A percentile compares a stretch with the other conserved stretches of the same genome.
These are phyloP conservation scores for Stagonosporopsis tanaceti DNA, from an alignment of 2,329 filamentous ascomycete species.

Conservation along the genomic window DNA sequence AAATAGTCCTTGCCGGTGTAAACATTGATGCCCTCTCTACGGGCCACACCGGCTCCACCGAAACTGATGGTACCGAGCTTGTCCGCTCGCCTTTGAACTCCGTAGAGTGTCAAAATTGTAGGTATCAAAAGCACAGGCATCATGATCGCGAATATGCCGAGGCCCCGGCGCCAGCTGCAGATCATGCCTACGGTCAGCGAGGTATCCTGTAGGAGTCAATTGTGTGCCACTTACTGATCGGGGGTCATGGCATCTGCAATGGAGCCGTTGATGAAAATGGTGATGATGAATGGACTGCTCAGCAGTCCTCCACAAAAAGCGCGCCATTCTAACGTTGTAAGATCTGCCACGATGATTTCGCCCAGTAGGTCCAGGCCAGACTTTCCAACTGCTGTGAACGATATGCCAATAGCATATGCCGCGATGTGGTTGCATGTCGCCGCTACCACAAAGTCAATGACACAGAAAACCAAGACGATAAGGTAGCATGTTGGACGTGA, in stretches of 20 bases:
- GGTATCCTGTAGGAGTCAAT: not conserved
- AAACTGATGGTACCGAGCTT: conserved; percentile 2
- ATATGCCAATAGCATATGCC: conserved; percentile 1
- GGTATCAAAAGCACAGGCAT: conserved; percentile 1
- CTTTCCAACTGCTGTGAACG: conserved; percentile 1
- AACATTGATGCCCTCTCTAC: conserved; percentile 1
- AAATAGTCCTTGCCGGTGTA: not conserved
- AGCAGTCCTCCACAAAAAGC: not conserved
- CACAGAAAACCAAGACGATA: not conserved
- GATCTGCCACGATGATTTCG: conserved; percentile 3
- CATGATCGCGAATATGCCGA: conserved; percentile 1
- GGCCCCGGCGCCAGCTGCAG: not conserved
- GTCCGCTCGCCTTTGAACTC: conserved; percentile 1
- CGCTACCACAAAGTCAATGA: not conserved
- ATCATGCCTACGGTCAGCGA: not conserved
- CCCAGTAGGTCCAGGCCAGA: not conserved
- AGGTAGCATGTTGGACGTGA: not conserved
- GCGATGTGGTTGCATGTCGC: not conserved
- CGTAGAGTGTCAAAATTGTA: conserved; percentile 1
- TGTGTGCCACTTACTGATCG: not conserved
- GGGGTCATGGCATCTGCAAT: conserved; percentile 3
- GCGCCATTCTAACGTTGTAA: not conserved
- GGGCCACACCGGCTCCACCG: not conserved
- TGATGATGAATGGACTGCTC: conserved; percentile 1
- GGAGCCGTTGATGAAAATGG: not conserved